Evolutionary conservation across 495 filamentous ascomycete genomes (phyloP).

Genomic region (Penicillium tannophilum): DNA sequence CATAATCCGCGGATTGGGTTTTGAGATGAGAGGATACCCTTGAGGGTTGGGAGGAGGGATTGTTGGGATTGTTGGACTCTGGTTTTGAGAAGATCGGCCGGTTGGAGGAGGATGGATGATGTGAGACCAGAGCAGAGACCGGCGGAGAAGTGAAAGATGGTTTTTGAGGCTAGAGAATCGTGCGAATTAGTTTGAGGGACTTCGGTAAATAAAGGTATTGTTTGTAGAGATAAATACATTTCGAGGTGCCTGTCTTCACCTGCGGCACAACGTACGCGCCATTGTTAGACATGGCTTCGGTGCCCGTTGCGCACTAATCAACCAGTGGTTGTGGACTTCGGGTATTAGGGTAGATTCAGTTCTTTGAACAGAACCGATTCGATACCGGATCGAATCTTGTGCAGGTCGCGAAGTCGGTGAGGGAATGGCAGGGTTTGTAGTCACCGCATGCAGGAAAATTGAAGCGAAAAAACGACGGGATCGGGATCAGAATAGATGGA

Average conservation of each 20-base stretch:
- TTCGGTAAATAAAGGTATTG: not conserved
- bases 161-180: conserved; percentile 42
- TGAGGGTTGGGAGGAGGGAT: conserved; percentile 70
- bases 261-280: conserved; percentile 34
- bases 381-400: conserved; percentile 22
- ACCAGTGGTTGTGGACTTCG: not conserved
- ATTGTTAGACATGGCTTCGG: conserved; percentile 39
- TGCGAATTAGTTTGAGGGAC: conserved; percentile 2
- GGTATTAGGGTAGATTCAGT: not conserved
- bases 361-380: not conserved
- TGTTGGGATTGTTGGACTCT: conserved; percentile 73
- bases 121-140: conserved; percentile 85
- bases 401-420: conserved; percentile 4
- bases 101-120: conserved; percentile 88
- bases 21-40: conserved; percentile 63
- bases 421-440: conserved; percentile 12
- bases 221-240: conserved; percentile 23
- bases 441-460: conserved; percentile 18
- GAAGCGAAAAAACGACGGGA: conserved; percentile 8
- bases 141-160: conserved; percentile 81
- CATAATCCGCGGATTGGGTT: conserved; percentile 76
- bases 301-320: conserved; percentile 1
- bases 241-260: conserved; percentile 37
- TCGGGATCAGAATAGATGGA: not conserved
- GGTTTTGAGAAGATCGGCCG: conserved; percentile 94